Percentiles rank a stretch among this genome's conserved stretches.
Evolutionary conservation across 371 early-diverging fungal genomes (phyloP).

Genomic region (Mucor mucedo): DNA sequence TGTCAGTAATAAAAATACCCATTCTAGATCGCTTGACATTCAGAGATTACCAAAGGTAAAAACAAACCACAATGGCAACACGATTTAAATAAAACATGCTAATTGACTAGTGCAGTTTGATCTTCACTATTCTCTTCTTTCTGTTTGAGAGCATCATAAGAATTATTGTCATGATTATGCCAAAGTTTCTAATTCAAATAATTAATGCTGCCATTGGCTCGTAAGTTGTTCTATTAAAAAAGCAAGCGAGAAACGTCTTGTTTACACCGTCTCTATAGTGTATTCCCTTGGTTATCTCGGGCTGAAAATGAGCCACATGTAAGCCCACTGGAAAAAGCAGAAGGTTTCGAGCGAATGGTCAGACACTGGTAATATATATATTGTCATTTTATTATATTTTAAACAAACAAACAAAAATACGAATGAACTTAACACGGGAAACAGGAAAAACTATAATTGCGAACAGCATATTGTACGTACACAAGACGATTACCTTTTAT

Average conservation of each 20-base stretch:
- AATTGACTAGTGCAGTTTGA: conserved; percentile 38
- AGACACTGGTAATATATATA: conserved; percentile 58
- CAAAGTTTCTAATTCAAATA: conserved; percentile 53
- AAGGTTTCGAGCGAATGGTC: conserved; percentile 71
- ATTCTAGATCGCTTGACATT: conserved; percentile 55
- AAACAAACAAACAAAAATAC: not conserved
- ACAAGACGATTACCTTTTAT: conserved; percentile 87
- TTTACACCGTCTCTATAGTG: conserved; percentile 22
- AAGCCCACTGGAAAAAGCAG: conserved; percentile 63
- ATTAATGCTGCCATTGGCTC: conserved; percentile 45
- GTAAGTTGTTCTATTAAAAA: conserved; percentile 33
- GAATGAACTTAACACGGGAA: too few relatives aligned
- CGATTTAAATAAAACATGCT: not conserved
- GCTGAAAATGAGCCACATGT: conserved; percentile 57
- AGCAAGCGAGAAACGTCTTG: not conserved
- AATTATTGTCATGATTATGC: conserved; percentile 67
- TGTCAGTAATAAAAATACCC: conserved; percentile 41
- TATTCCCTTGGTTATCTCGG: conserved; percentile 59
- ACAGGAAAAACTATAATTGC: conserved; percentile 63
- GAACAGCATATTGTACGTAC: conserved; percentile 91
- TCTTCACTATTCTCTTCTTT: conserved; percentile 70
- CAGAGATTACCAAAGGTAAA: conserved; percentile 57
- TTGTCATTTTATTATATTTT: not conserved
- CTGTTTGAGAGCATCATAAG: conserved; percentile 71
- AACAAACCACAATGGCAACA: not conserved